Conservation (phyloP, 768 basidiomycete species). For the Rickenella mellea region DNA sequence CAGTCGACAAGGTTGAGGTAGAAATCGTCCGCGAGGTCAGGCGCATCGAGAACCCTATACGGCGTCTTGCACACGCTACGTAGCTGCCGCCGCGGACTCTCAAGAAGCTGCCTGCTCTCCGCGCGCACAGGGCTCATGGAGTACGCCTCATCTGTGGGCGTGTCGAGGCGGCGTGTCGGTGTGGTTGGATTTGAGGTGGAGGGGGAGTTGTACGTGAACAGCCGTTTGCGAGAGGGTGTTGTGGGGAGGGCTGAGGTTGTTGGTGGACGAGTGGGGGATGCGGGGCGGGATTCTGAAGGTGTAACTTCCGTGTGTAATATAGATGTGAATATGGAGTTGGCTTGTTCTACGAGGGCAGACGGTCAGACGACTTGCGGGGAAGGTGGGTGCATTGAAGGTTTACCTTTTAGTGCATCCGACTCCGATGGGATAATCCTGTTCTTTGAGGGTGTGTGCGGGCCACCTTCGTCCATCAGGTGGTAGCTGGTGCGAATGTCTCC, state of each 20-base stretch:
- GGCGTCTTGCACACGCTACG: constrained; percentile 89
- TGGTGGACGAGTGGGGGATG: constrained; percentile 38
- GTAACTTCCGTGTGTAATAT: constrained; percentile 74
- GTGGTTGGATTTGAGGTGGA: constrained; percentile 46
- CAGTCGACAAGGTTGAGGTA: constrained; percentile 98
- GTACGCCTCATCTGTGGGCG: constrained; percentile 81
- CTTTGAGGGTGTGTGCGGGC: constrained; percentile 27
- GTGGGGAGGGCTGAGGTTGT: constrained; percentile 17
- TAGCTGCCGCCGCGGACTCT: constrained; percentile 73
- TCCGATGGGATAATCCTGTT: constrained; percentile 31
- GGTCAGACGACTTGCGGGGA: constrained; percentile 13
- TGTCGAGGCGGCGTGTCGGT: constrained; percentile 60
- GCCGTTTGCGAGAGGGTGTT: constrained; percentile 47
- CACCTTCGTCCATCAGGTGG: constrained; percentile 44
- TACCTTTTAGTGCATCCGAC: constrained; percentile 35
- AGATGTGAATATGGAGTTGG: constrained; percentile 71
- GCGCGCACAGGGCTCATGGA: constrained; percentile 84
- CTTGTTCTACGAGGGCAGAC: constrained; percentile 49
- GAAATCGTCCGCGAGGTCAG: constrained; percentile 95
- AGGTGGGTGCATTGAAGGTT: constrained; percentile 5
- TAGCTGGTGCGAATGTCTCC: constrained; percentile 55
- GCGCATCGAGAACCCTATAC: constrained; percentile 94
- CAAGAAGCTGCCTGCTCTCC: constrained; percentile 71
- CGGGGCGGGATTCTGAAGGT: constrained; percentile 54
- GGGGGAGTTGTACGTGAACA: constrained; percentile 63